phyloP scores from a whole-genome alignment of 371 early-diverging fungal genomes.

The Rhizopus sp. region DNA sequence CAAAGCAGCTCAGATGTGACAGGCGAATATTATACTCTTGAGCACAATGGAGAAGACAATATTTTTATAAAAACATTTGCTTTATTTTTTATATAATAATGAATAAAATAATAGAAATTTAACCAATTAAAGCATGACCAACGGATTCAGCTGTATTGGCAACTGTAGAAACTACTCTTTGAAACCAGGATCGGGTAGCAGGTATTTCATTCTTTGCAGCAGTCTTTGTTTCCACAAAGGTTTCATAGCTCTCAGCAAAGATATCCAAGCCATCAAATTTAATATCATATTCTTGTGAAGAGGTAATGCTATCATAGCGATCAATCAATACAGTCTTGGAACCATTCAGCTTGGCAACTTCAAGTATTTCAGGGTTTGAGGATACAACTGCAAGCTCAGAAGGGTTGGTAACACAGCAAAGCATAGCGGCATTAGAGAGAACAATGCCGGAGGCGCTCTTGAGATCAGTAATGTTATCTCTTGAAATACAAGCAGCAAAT shows the following conservation, averaged over 20 bases:
- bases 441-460: conserved; percentile 19
- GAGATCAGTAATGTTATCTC: conserved; percentile 15
- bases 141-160: conserved; percentile 22
- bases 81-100: neutral
- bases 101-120: conserved; percentile 3
- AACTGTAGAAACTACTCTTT: conserved; percentile 37
- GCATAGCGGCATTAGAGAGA: conserved; percentile 24
- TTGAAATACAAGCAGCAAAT: conserved; percentile 25
- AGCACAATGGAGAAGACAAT: too few relatives aligned
- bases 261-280: conserved; percentile 40
- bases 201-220: conserved; percentile 18
- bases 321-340: conserved; percentile 35
- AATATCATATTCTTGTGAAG: conserved; percentile 24
- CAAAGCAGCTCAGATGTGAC: too few relatives aligned
- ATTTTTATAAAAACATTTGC: neutral
- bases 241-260: conserved; percentile 47
- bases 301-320: conserved; percentile 16
- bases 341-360: conserved; percentile 35
- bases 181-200: conserved; percentile 39
- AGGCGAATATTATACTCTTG: too few relatives aligned
- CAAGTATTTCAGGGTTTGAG: conserved; percentile 31
- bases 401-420: conserved; percentile 32
- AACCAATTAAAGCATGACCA: conserved; percentile 20
- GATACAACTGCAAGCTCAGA: conserved; percentile 42
- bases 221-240: conserved; percentile 20